Percentiles rank a stretch among this genome's conserved stretches.
phyloP scores from a whole-genome alignment of 495 filamentous ascomycete species.

The Lepidopterella palustris region DNA sequence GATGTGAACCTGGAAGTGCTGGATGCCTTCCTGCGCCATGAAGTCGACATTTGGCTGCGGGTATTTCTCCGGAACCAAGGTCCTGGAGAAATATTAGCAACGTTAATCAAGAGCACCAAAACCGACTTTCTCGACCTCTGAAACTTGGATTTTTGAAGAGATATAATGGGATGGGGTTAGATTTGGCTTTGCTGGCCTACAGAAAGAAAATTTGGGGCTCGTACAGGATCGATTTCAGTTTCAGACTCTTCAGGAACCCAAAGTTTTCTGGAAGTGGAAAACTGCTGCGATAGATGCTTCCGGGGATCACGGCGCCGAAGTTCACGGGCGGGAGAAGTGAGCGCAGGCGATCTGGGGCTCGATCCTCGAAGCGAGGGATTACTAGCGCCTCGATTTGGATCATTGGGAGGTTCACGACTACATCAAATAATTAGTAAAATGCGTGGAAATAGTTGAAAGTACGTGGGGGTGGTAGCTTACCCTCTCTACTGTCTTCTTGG shows the following conservation, averaged over 20 bases:
- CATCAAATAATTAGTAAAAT: background rate
- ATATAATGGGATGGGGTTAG: background rate
- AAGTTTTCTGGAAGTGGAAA: constrained; percentile 63
- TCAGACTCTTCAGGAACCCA: constrained; percentile 53
- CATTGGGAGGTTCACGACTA: background rate
- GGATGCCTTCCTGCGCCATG: constrained; percentile 54
- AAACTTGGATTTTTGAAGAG: background rate
- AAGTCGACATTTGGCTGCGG: constrained; percentile 54
- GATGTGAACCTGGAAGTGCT: constrained; percentile 63
- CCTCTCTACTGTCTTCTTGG: background rate
- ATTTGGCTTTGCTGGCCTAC: background rate
- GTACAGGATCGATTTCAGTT: constrained; percentile 68
- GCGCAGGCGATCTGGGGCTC: constrained; percentile 23
- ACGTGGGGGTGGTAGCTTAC: background rate
- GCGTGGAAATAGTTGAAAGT: background rate
- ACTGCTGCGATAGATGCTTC: constrained; percentile 64
- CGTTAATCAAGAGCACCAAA: constrained; percentile 10
- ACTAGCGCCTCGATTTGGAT: background rate
- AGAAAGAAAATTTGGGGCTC: constrained; percentile 27
- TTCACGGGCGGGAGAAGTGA: constrained; percentile 49
- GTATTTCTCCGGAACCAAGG: constrained; percentile 64
- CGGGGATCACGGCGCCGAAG: constrained; percentile 58
- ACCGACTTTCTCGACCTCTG: background rate
- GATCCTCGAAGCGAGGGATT: background rate
- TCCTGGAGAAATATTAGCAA: constrained; percentile 41